Conservation (phyloP, 1,284 basidiomycete species). For the Fomes fomentarius region DNA sequence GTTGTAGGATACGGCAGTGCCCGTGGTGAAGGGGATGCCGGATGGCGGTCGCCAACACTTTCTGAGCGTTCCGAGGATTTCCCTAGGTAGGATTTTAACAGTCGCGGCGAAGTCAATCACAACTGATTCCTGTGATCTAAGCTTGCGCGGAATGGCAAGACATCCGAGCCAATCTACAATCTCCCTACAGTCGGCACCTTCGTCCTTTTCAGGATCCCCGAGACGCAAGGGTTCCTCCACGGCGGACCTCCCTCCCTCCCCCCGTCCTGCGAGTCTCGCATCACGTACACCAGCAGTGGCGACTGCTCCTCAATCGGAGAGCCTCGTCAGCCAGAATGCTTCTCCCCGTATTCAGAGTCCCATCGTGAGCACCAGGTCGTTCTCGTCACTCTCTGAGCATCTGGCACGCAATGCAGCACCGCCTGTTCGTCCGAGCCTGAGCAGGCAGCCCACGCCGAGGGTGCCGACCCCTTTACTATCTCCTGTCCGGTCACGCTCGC, state of each 20-base stretch:
- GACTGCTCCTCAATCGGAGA: neutral
- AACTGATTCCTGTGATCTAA: no score
- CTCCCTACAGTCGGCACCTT: slow-evolving; percentile 15
- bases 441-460: slow-evolving; percentile 13
- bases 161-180: slow-evolving; percentile 21
- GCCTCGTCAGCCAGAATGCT: slow-evolving; percentile 10
- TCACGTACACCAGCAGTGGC: neutral
- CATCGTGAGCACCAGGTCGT: slow-evolving; percentile 1
- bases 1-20: slow-evolving; percentile 6
- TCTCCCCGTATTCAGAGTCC: slow-evolving; percentile 1
- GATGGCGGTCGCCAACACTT: slow-evolving; percentile 18
- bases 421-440: slow-evolving; percentile 2
- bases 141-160: slow-evolving; percentile 1
- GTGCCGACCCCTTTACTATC: slow-evolving; percentile 10
- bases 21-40: neutral
- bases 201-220: slow-evolving; percentile 4
- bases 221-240: neutral
- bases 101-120: no score
- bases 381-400: slow-evolving; percentile 15
- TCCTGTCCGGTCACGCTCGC: slow-evolving; percentile 3
- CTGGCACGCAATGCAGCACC: slow-evolving; percentile 2
- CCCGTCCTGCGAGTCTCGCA: neutral
- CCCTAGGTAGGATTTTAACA: neutral
- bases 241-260: neutral
- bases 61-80: slow-evolving; percentile 18